A percentile compares a stretch with the other conserved stretches of the same genome.
Conservation (phyloP, 2,329 filamentous ascomycete species). For the Mycocentrospora acerina region DNA sequence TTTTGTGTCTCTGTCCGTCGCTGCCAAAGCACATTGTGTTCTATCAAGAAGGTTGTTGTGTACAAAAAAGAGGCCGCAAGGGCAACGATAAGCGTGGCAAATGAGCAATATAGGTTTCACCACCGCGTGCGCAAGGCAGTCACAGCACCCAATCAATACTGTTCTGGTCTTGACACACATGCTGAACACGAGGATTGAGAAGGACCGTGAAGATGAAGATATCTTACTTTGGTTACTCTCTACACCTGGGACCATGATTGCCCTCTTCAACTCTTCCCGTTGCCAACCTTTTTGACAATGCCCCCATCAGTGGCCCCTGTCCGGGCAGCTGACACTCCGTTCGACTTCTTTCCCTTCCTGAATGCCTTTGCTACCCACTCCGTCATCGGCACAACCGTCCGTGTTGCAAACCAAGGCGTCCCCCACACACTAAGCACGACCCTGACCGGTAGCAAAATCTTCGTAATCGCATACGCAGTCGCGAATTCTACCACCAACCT, state of each 20-base stretch:
- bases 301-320: conserved; percentile 38
- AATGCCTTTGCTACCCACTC: conserved; percentile 43
- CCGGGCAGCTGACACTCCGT: conserved; percentile 24
- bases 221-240: too few relatives aligned
- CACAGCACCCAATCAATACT: too few relatives aligned
- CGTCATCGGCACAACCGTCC: conserved; percentile 30
- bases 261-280: conserved; percentile 7
- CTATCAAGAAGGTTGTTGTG: not conserved
- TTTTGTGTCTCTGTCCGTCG: conserved; percentile 11
- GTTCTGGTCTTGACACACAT: conserved; percentile 31
- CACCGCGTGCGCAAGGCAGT: too few relatives aligned
- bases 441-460: conserved; percentile 76
- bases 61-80: not conserved
- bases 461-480: conserved; percentile 88
- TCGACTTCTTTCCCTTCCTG: conserved; percentile 26
- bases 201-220: too few relatives aligned
- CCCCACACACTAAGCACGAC: conserved; percentile 80
- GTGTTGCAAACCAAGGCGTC: conserved; percentile 83
- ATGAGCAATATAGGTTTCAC: too few relatives aligned
- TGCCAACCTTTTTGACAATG: conserved; percentile 25
- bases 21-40: not conserved
- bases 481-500: conserved; percentile 69
- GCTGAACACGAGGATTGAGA: too few relatives aligned
- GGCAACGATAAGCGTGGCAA: too few relatives aligned
- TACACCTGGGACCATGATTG: not conserved